phyloP scores from a whole-genome alignment of 2,329 filamentous ascomycete species.

The Fusarium pilosicola region DNA sequence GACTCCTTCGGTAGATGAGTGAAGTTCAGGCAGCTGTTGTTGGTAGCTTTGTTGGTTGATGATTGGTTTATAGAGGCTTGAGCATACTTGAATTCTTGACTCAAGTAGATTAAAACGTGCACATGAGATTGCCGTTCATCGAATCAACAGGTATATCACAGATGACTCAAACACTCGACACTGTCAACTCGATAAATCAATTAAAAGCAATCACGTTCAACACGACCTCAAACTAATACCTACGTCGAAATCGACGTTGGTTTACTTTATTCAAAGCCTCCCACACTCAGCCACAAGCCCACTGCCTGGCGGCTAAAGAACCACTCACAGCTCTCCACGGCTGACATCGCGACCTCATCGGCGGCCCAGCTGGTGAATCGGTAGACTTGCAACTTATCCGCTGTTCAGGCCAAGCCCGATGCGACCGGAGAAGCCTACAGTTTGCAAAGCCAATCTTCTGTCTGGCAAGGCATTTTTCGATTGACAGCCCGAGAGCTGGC shows the following conservation, averaged over 20 bases:
- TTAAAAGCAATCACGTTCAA: neutral
- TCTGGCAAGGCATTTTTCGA: conserved; percentile 40
- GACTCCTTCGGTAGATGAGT: conserved; percentile 19
- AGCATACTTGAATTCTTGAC: neutral
- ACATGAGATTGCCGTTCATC: neutral
- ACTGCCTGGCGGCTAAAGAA: conserved; percentile 30
- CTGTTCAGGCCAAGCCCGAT: conserved; percentile 15
- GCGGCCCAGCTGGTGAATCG: conserved; percentile 10
- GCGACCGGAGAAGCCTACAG: conserved; percentile 11
- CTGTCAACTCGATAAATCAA: neutral
- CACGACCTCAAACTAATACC: neutral
- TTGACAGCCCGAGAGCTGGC: conserved; percentile 1
- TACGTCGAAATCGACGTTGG: conserved; percentile 16
- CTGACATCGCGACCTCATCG: conserved; percentile 22
- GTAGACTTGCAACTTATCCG: conserved; percentile 12
- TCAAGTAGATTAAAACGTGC: neutral
- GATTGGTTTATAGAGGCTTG: neutral
- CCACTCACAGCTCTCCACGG: conserved; percentile 38
- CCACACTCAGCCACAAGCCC: conserved; percentile 38
- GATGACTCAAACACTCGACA: neutral
- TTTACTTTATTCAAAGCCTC: conserved; percentile 36
- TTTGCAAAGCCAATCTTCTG: conserved; percentile 3
- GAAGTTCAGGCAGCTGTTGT: conserved; percentile 4
- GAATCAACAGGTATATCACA: neutral
- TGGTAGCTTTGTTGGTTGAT: neutral